Evolutionary conservation across 257 asterid species (phyloP).

Genomic region (Solanum tarijense): DNA sequence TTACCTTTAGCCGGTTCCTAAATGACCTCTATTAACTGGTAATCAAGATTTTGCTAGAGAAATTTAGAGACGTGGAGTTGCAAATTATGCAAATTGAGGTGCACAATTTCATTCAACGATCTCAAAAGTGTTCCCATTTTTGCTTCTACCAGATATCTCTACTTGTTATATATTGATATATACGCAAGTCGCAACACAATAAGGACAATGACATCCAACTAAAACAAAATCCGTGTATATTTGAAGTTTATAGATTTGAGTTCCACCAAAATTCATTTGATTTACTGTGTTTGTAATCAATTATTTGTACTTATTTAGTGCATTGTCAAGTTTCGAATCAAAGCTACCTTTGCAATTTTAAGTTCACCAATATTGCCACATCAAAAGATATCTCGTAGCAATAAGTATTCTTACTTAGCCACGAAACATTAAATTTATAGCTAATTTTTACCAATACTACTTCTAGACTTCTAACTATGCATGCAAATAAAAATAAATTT

Average conservation of each 20-base stretch:
- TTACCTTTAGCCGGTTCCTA: slow-evolving; percentile 64
- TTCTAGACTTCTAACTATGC: not conserved
- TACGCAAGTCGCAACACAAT: not conserved
- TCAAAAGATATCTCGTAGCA: not conserved
- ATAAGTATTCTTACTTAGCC: not conserved
- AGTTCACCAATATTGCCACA: not conserved
- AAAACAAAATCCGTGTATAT: not conserved
- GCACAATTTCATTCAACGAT: not conserved
- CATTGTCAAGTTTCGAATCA: not conserved
- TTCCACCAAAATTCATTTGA: not conserved
- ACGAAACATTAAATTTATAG: not conserved
- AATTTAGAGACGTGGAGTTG: slow-evolving; percentile 27
- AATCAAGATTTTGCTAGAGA: slow-evolving; percentile 71
- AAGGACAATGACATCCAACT: not conserved
- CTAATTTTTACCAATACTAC: not conserved
- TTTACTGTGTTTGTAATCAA: not conserved
- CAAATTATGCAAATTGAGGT: not conserved
- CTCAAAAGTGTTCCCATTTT: not conserved
- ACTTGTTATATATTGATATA: not conserved
- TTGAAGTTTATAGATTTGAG: not conserved
- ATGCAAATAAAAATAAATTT: not conserved
- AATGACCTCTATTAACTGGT: slow-evolving; percentile 53
- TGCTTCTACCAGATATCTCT: not conserved
- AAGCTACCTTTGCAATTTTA: not conserved
- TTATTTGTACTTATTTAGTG: not conserved